phyloP scores from a whole-genome alignment of 1,284 basidiomycete species.

The Macrocystidia cucumis region DNA sequence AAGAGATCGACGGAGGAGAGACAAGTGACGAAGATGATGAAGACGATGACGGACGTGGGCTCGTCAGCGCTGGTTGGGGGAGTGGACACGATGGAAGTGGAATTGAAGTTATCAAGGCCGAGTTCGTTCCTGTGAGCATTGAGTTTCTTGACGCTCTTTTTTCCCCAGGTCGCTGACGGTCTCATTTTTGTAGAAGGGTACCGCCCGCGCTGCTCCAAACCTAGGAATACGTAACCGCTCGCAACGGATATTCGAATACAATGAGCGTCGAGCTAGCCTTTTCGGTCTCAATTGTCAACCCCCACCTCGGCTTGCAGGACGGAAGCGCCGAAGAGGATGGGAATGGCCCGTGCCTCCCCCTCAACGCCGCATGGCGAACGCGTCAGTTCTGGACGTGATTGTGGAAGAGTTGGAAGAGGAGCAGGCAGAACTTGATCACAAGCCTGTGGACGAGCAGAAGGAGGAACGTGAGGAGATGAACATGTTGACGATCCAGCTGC shows the following conservation, averaged over 20 bases:
- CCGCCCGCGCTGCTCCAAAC: conserved; percentile 34
- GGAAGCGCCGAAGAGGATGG: conserved; percentile 29
- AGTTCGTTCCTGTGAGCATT: conserved; percentile 51
- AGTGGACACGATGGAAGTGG: conserved; percentile 69
- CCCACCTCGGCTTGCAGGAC: conserved; percentile 18
- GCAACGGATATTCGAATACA: conserved; percentile 60
- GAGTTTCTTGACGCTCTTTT: conserved; percentile 4
- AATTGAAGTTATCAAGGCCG: conserved; percentile 56
- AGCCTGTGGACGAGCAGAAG: conserved; percentile 13
- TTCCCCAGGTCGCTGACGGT: conserved; percentile 4
- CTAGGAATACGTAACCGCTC: conserved; percentile 52
- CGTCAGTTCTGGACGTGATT: conserved; percentile 27
- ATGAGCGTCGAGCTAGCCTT: conserved; percentile 46
- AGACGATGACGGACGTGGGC: conserved; percentile 51
- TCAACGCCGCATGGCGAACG: conserved; percentile 27
- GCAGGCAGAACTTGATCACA: conserved; percentile 10
- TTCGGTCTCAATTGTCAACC: conserved; percentile 34
- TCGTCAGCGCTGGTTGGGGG: conserved; percentile 66
- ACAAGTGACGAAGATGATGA: conserved; percentile 32
- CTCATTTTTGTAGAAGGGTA: conserved; percentile 27
- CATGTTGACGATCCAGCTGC: conserved; percentile 35
- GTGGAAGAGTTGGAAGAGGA: conserved; percentile 24
- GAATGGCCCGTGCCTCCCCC: conserved; percentile 21
- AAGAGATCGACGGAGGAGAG: conserved; percentile 13
- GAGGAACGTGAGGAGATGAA: conserved; percentile 18